Percentiles rank a stretch among this genome's conserved stretches.
phyloP scores from a whole-genome alignment of 73 alveolate genomes.

The Breviolum minutum region DNA sequence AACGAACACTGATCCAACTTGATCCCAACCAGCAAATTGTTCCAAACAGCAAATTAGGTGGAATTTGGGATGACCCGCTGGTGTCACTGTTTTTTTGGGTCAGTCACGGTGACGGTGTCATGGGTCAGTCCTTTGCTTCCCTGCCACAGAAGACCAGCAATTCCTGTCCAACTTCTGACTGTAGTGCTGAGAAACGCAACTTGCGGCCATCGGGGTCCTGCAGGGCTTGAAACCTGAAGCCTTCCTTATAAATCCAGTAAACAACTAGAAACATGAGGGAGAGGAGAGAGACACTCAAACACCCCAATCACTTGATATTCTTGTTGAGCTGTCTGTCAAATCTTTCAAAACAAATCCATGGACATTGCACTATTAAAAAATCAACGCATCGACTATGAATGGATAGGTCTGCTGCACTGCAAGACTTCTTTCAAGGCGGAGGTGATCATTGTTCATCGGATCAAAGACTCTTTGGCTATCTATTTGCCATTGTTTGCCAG shows the following conservation, averaged over 20 bases:
- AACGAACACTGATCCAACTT: no score
- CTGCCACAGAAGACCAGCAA: slow-evolving; percentile 85
- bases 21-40: no score
- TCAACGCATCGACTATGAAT: no score
- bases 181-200: slow-evolving; percentile 87
- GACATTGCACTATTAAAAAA: no score
- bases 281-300: no score
- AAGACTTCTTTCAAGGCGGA: no score
- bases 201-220: slow-evolving; percentile 86
- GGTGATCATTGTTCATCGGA: no score
- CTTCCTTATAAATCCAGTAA: background rate
- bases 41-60: no score
- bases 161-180: slow-evolving; percentile 72
- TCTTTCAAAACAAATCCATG: no score
- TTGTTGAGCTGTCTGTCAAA: no score
- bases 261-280: background rate
- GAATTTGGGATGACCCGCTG: background rate
- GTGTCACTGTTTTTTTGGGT: background rate
- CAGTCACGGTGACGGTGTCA: background rate
- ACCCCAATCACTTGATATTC: background rate
- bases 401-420: no score
- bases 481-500: background rate
- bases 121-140: slow-evolving; percentile 37
- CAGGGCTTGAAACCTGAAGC: background rate
- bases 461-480: no score